These are phyloP conservation scores for Limnomonas spitsbergensis DNA, from an alignment of 139 green algal species.

Conservation along the genomic window DNA sequence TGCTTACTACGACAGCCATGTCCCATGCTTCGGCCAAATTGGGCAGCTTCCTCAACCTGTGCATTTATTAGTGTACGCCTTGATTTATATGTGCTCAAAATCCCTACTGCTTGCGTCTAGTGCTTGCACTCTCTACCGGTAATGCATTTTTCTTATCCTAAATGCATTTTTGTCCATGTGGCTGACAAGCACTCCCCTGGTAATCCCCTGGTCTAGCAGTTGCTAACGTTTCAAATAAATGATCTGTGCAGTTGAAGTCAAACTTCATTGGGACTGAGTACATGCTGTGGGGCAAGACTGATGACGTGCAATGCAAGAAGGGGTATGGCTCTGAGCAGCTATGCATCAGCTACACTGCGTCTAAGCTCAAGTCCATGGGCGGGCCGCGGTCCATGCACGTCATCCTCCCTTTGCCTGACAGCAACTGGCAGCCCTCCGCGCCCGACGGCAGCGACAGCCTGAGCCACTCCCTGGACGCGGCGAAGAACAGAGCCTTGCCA, in stretches of 20 bases:
- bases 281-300: constrained; percentile 23
- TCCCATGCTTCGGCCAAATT: too few species aligned
- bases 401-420: constrained; percentile 24
- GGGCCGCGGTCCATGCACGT: constrained; percentile 39
- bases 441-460: constrained; percentile 27
- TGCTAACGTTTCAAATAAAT: too few species aligned
- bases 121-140: too few species aligned
- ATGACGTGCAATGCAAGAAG: constrained; percentile 12
- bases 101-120: too few species aligned
- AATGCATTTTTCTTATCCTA: too few species aligned
- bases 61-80: too few species aligned
- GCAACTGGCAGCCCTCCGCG: constrained; percentile 11
- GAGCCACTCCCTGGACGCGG: constrained; percentile 28
- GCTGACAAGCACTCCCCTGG: too few species aligned
- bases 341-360: constrained; percentile 47
- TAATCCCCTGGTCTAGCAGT: too few species aligned
- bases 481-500: constrained; percentile 30
- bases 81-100: too few species aligned
- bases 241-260: constrained; percentile 34
- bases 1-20: too few species aligned
- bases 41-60: too few species aligned
- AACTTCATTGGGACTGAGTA: constrained; percentile 92
- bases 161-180: too few species aligned
- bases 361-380: constrained; percentile 19
- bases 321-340: constrained; percentile 35